phyloP scores from a whole-genome alignment of 257 asterid genomes.

The Euphrasia confusa region DNA sequence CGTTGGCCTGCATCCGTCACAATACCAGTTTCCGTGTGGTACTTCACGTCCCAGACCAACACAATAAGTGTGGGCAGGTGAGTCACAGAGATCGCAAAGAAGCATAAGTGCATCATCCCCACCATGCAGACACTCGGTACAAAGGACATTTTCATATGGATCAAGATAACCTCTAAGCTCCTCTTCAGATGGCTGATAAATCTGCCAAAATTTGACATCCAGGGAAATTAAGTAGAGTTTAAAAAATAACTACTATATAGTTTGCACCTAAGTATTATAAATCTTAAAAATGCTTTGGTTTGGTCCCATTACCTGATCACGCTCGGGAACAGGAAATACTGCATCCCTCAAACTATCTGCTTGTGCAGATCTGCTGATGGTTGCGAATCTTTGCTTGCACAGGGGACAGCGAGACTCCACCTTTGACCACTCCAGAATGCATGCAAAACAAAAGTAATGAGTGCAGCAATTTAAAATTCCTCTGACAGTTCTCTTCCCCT shows the following conservation, averaged over 20 bases:
- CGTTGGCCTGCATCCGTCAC: slow-evolving; percentile 66
- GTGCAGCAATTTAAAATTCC: slow-evolving; percentile 10
- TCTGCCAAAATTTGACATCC: slow-evolving; percentile 31
- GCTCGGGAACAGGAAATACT: not conserved
- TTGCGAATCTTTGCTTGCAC: slow-evolving; percentile 13
- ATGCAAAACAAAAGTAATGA: slow-evolving; percentile 9
- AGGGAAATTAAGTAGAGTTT: no score
- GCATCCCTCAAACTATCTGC: not conserved
- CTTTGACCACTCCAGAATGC: slow-evolving; percentile 16
- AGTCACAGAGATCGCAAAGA: slow-evolving; percentile 77
- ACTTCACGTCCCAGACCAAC: slow-evolving; percentile 73
- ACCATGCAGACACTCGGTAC: slow-evolving; percentile 62
- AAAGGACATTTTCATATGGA: slow-evolving; percentile 57
- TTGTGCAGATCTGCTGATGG: slow-evolving; percentile 1
- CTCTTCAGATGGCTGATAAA: slow-evolving; percentile 79
- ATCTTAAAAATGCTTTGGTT: no score
- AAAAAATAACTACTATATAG: no score
- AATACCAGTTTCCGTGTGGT: slow-evolving; percentile 84
- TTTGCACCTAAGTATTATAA: no score
- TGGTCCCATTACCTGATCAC: slow-evolving; percentile 44
- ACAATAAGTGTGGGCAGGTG: slow-evolving; percentile 73
- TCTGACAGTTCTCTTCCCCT: slow-evolving; percentile 11
- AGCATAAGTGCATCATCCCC: slow-evolving; percentile 78
- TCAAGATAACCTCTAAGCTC: slow-evolving; percentile 67
- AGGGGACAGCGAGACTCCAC: slow-evolving; percentile 16